Percentiles rank a stretch among this genome's conserved stretches.
Evolutionary conservation across 192 early-diverging fungal genomes (phyloP).

Genomic region (Endogone sp.): DNA sequence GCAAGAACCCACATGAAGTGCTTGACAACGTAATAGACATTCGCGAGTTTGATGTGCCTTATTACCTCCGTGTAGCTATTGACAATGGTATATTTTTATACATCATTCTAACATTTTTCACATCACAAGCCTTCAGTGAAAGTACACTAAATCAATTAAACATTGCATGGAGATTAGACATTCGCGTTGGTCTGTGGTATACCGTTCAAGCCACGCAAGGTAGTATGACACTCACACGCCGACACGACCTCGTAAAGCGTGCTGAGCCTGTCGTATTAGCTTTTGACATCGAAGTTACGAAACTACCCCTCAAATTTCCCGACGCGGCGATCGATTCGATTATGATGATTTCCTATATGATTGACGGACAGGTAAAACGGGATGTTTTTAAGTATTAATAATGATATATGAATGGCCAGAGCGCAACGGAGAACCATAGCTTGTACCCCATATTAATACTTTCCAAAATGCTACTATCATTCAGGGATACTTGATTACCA

Average conservation of each 20-base stretch:
- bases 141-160: not conserved
- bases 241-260: constrained; percentile 84
- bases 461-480: not conserved
- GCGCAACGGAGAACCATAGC: too few species aligned
- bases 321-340: constrained; percentile 86
- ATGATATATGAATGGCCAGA: too few species aligned
- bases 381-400: not conserved
- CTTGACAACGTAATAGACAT: constrained; percentile 80
- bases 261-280: constrained; percentile 93
- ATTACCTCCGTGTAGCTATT: constrained; percentile 92
- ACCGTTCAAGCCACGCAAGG: constrained; percentile 58
- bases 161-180: constrained; percentile 44
- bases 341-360: constrained; percentile 99
- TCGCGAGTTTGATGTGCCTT: constrained; percentile 97
- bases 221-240: constrained; percentile 57
- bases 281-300: constrained; percentile 98
- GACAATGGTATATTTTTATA: constrained; percentile 60
- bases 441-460: not conserved
- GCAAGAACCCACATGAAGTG: constrained; percentile 42
- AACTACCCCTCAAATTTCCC: constrained; percentile 96
- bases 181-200: constrained; percentile 97
- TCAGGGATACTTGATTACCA: constrained; percentile 96
- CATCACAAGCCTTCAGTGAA: too few species aligned
- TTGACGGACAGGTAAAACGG: constrained; percentile 88
- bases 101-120: too few species aligned